Evolutionary conservation across 306 rosid species (phyloP).

Genomic region (Fagus sylvatica): DNA sequence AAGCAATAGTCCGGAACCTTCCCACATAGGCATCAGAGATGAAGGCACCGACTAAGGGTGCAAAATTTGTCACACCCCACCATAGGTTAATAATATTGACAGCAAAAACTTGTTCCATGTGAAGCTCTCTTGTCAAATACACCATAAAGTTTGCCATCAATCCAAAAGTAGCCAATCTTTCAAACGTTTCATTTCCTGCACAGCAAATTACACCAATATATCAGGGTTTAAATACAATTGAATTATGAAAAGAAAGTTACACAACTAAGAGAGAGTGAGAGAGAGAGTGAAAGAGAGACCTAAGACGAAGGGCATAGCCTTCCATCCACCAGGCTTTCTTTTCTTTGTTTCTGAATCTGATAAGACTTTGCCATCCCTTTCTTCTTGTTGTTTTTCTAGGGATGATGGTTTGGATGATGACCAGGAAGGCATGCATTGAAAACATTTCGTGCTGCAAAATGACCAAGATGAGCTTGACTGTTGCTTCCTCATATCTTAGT

Average conservation of each 20-base stretch:
- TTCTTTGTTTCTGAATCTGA: constrained; percentile 10
- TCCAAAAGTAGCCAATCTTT: constrained; percentile 73
- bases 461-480: constrained; percentile 7
- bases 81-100: constrained; percentile 62
- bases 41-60: constrained; percentile 79
- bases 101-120: constrained; percentile 71
- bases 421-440: not conserved
- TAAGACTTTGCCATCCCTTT: not conserved
- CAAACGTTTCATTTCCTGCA: constrained; percentile 84
- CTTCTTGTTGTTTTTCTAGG: constrained; percentile 1
- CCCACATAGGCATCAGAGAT: constrained; percentile 76
- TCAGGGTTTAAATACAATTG: too few relatives aligned
- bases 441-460: not conserved
- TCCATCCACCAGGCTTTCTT: constrained; percentile 82
- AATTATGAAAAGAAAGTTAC: too few relatives aligned
- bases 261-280: not conserved
- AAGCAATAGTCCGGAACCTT: constrained; percentile 74
- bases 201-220: too few relatives aligned
- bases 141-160: constrained; percentile 80
- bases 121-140: constrained; percentile 57
- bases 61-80: constrained; percentile 59
- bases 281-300: constrained; percentile 45
- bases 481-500: not conserved
- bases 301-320: constrained; percentile 76
- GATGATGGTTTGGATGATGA: not conserved